Percentiles rank a stretch among this genome's conserved stretches.
Evolutionary conservation across 2,329 filamentous ascomycete species (phyloP).

Genomic region (Pochonia chlamydosporia): DNA sequence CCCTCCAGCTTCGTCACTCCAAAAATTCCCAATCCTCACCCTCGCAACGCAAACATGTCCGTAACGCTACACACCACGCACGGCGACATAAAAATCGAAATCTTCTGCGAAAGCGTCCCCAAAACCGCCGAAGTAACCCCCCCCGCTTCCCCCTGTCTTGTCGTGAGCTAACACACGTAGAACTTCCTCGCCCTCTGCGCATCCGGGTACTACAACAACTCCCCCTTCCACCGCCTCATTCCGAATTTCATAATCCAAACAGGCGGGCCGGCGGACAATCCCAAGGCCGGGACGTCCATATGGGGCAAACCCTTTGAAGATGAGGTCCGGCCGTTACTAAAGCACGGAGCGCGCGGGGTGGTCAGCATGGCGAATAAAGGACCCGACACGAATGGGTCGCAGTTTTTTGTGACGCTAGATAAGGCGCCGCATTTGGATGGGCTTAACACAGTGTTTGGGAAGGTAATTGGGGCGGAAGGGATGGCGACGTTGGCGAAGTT

Average conservation of each 20-base stretch:
- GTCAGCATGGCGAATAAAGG: conserved; percentile 78
- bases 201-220: conserved; percentile 68
- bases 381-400: conserved; percentile 65
- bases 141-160: neutral
- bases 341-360: conserved; percentile 63
- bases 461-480: conserved; percentile 61
- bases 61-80: conserved; percentile 78
- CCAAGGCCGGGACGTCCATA: conserved; percentile 67
- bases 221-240: conserved; percentile 75
- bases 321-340: conserved; percentile 67
- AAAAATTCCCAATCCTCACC: too few species aligned
- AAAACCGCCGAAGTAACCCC: conserved; percentile 72
- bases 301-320: conserved; percentile 72
- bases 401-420: conserved; percentile 78
- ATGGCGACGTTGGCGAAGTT: conserved; percentile 62
- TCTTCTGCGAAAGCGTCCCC: conserved; percentile 93
- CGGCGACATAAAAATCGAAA: conserved; percentile 88
- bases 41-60: conserved; percentile 41
- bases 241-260: conserved; percentile 77
- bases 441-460: conserved; percentile 78
- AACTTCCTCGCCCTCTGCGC: conserved; percentile 87
- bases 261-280: conserved; percentile 59
- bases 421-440: conserved; percentile 77
- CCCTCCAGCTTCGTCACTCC: too few species aligned
- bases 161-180: conserved; percentile 29